phyloP scores from a whole-genome alignment of 2,329 filamentous ascomycete genomes.

The Coniochaeta hoffmannii region DNA sequence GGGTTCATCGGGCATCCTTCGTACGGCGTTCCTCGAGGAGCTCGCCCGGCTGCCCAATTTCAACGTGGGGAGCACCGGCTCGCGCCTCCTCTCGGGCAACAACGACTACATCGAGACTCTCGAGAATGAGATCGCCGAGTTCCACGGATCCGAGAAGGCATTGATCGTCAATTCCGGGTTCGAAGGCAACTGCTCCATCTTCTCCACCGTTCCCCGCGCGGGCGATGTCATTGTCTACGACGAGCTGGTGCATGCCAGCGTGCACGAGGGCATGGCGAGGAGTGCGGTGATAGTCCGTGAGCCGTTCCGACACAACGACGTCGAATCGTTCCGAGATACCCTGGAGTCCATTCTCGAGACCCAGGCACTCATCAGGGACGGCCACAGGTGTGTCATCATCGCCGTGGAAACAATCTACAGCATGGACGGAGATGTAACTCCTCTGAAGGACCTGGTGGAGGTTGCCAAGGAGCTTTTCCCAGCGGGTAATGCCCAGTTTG shows the following conservation, averaged over 20 bases:
- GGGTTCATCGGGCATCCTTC: too few relatives aligned
- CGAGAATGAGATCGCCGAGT: conserved; percentile 37
- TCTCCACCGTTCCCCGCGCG: conserved; percentile 51
- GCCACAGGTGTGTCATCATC: conserved; percentile 53
- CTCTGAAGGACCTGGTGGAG: conserved; percentile 51
- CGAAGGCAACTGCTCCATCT: conserved; percentile 58
- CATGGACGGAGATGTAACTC: conserved; percentile 74
- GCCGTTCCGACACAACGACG: conserved; percentile 51
- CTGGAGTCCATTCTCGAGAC: conserved; percentile 22
- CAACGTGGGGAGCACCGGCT: too few relatives aligned
- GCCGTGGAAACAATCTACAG: conserved; percentile 68
- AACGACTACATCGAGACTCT: conserved; percentile 33
- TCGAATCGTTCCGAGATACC: conserved; percentile 21
- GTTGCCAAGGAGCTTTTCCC: conserved; percentile 50
- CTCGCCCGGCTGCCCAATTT: too few relatives aligned
- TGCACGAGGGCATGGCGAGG: conserved; percentile 68
- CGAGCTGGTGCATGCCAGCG: conserved; percentile 69
- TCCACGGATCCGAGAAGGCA: conserved; percentile 36
- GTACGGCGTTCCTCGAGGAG: too few relatives aligned
- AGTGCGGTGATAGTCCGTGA: conserved; percentile 44
- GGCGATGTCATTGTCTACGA: conserved; percentile 64
- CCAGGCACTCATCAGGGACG: conserved; percentile 24
- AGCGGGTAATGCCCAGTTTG: conserved; percentile 49
- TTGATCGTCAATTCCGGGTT: conserved; percentile 54
- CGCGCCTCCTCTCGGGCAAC: conserved; percentile 47